Base-by-base conservation (phyloP, 306 rosid genomes). In the Cicer yamashitae region DNA sequence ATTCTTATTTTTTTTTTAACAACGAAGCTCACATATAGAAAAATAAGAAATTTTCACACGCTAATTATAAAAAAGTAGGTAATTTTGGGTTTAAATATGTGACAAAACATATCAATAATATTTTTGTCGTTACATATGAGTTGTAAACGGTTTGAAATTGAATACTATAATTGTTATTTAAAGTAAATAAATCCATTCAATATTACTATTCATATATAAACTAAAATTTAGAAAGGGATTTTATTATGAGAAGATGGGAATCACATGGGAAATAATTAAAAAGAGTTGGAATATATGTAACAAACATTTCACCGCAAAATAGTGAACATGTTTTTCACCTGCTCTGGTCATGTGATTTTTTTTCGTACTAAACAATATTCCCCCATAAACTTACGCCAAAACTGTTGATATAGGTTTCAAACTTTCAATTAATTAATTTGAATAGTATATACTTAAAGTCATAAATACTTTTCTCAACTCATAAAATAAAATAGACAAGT, bases 201-300 rank as follows among this genome's bases (percentile, higher is more conserved):
- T 3, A 30, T 30, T 30, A 5, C 58, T 52, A 8, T 52, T 52
- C 25, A 25, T 58, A 25, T 18, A 17, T 47, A 12, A 0, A 17
- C 5, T 25, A 57, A 11, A 57, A 57, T 10, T 10, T 57, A 57
- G 7, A 57, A 56, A 10, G 7, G 62, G 9, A 20, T 20, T 20
- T 56, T 20, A 56, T 56, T 20, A 56, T 56, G 7, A 56, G 34
- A 20, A 56, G 38, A 56, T 20, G 10, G 6, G 63, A 22, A 57
- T 57, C 63, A 9, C 25, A 5, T 40, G 10, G n/a, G 8, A 57
- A 22, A 57, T 10, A 57, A 57, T 10, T 57, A 7, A 57, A 57
- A 17, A 20, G n/a, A 57, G 10, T 7, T 57, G 62, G 62, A 57
- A 10, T 57, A 54, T 57, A 57, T 57, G 62, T 57, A 57, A 57